Conservation (phyloP, 495 filamentous ascomycete genomes). For the Trypethelium eluteriae region DNA sequence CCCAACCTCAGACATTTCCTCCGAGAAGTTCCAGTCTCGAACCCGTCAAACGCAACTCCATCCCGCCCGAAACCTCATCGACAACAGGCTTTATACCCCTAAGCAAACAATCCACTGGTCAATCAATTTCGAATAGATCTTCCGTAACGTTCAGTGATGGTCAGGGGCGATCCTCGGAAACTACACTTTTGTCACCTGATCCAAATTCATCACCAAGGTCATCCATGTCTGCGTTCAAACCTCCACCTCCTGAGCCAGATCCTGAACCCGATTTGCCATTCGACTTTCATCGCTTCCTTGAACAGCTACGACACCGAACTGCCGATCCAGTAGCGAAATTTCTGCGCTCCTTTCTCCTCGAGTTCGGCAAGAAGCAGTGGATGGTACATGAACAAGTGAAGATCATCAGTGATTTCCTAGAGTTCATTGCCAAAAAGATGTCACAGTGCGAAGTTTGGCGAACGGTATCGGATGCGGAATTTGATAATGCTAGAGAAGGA, state of each 20-base stretch:
- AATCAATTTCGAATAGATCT: conserved; percentile 13
- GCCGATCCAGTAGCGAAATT: conserved; percentile 95
- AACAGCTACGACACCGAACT: conserved; percentile 88
- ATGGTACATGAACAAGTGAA: conserved; percentile 99
- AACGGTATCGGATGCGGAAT: conserved; percentile 89
- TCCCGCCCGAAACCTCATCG: conserved; percentile 12
- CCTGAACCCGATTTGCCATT: conserved; percentile 86
- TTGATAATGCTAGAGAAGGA: conserved; percentile 95
- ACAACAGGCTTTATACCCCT: conserved; percentile 7
- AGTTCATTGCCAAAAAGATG: conserved; percentile 99
- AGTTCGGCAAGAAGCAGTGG: conserved; percentile 98
- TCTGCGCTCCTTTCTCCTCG: conserved; percentile 82
- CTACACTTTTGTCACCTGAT: background rate
- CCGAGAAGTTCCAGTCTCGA: conserved; percentile 81
- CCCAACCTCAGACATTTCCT: conserved; percentile 67
- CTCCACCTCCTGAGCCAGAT: conserved; percentile 74
- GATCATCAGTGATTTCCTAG: conserved; percentile 91
- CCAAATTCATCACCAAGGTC: conserved; percentile 42
- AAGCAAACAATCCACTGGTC: conserved; percentile 21
- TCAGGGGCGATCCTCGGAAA: conserved; percentile 14
- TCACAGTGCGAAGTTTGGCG: conserved; percentile 96
- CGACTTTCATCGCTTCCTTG: conserved; percentile 95
- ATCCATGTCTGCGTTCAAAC: conserved; percentile 54
- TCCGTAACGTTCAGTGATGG: conserved; percentile 11
- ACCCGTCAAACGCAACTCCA: conserved; percentile 42